Evolutionary conservation across 2,329 filamentous ascomycete species (phyloP), one percentile per base, ranked within the genome.

Genomic region (Colletotrichum tropicale): DNA sequence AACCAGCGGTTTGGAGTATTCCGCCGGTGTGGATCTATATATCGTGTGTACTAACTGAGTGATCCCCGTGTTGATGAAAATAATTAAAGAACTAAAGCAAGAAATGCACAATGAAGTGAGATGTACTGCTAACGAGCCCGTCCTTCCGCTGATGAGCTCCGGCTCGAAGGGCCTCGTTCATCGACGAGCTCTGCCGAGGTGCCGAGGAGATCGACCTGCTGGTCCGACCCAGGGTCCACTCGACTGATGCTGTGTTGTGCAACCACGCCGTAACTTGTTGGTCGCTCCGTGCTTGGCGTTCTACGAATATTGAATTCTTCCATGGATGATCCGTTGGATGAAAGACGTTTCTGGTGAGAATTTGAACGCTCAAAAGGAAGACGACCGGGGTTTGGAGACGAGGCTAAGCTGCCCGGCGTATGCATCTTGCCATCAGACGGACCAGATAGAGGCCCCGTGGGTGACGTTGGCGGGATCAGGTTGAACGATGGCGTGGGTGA

Each of bases 321-420:
- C 52, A 87, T 82, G 1, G 90, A 91, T 0, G 90, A 91, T 21
- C 71, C 84, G 18, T 69, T 86, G 7, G 87, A 86, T 3, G 89
- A 91, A 10, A 87, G 82, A 5, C 89, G 87, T 77, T 88, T 88
- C 75, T 88, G 74, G 28, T 76, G 87, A 1, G 91, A 92, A 48
- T 85, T 86, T 28, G 86, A 88, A 8, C 91, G 88, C 76, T 92
- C 89, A 79, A 93, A 93, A 0, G 91, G 91, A 26, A 92, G 83
- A 26, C 75, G 75, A 8, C 56, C 72, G 8, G 71, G 12, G 65
- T 21, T 64, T 21, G 74, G 36, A n/a, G 74, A 76, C 12, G 74
- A 70, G 3, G 48, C 16, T 21, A 75, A 55, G 32, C 52, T 66
- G 32, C 28, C 70, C 13, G 48, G 48, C 24, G 34, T 32, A 16